A percentile compares a stretch with the other conserved stretches of the same genome.
Conservation (phyloP, 169 alveolate genomes). For the Babesia bovis region DNA sequence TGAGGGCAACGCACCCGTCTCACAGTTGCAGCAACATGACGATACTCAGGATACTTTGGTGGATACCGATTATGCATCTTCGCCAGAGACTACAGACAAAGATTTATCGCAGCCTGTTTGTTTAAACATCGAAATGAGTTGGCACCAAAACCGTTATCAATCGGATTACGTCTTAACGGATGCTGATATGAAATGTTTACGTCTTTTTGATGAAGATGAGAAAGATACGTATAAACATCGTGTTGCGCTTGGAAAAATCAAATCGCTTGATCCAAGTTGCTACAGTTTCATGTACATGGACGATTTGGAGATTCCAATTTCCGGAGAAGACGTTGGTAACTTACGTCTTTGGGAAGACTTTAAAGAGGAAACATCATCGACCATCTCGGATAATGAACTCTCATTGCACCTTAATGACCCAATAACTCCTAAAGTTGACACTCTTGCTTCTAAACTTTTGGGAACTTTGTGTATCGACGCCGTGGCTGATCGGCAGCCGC, state of each 20-base stretch:
- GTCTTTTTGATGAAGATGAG: conserved; percentile 19
- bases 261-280: neutral
- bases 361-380: conserved; percentile 3
- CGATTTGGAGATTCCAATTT: neutral
- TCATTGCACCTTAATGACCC: neutral
- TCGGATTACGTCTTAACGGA: neutral
- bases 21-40: neutral
- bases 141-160: conserved; percentile 16
- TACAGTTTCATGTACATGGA: conserved; percentile 17
- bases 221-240: neutral
- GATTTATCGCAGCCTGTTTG: neutral
- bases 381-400: neutral
- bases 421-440: neutral
- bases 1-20: conserved; percentile 2
- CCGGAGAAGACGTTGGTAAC: neutral
- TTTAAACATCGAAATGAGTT: conserved; percentile 25
- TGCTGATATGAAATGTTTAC: conserved; percentile 7
- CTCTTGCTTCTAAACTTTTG: neutral
- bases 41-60: neutral
- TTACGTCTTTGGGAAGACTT: conserved; percentile 11
- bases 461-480: neutral
- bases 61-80: neutral
- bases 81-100: neutral
- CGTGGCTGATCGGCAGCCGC: neutral
- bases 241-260: conserved; percentile 5